Base-by-base conservation (phyloP, 2,329 filamentous ascomycete species). In the Chrysoporthe deuterocubensis region DNA sequence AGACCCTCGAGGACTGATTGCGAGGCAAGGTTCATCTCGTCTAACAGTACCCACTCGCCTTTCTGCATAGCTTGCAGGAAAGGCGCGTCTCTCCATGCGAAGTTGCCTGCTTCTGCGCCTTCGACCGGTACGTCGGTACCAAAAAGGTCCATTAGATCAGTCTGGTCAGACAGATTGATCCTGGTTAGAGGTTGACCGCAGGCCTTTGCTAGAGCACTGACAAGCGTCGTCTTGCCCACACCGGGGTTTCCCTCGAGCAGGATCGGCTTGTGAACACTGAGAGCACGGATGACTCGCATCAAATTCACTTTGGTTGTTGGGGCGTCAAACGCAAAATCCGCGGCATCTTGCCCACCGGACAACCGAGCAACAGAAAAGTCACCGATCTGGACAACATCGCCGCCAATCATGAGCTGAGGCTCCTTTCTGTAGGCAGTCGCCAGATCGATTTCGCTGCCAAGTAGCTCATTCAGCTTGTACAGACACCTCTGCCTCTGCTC, bases 21-120 rank as follows among this genome's bases (percentile, higher is more conserved):
- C 0, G 95, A 98, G 1, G 96, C 96, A 71, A 99, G 81, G 74
- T 99, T 99, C 96, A 99, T 99, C 82, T 99, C 96, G 75, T 99
- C 96, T 0, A 99, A 85, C 40, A 99, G 83, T 13, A 99, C 96
- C 96, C 96, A 99, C 73, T 97, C 92, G 40, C 96, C 96, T 67
- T 89, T 92, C 76, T 98, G 96, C 95, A 99, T 98, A 0, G 96
- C 96, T 76, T 93, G 92, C 26, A 99, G 82, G 76, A 99, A 98
- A 0, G 96, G 94, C 0, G 95, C 96, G 77, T 99, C 95, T 72
- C 94, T 89, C 96, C 96, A 99, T 1, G 92, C 91, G 75, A 99
- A 99, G 69, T 92, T 91, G 1, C 96, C 96, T 8, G 94, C 91
- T 74, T 92, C 89, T 0, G 92, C 93, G n/a, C 94, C 94, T 79